Base-by-base conservation (phyloP, 2,329 filamentous ascomycete genomes). In the Hypoxylon sp. region DNA sequence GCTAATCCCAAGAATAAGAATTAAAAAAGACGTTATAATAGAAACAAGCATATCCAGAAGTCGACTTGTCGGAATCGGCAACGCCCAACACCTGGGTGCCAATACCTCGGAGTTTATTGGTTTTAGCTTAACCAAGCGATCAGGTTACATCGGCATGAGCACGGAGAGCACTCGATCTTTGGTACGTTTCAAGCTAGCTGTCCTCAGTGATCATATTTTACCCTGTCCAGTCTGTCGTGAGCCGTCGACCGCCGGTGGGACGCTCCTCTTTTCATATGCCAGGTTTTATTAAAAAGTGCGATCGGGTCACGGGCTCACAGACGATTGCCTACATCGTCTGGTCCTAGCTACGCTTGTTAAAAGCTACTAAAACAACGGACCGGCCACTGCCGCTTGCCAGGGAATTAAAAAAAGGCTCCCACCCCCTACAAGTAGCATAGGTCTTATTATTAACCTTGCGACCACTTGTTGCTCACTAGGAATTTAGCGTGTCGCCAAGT, bases 111-210 rank as follows among this genome's bases (percentile, higher is more conserved):
- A 68, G 68, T 71, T 71, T 71, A 71, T 70, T 55, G 52, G 51
- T 52, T 55, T 68, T 68, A 70, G 61, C 68, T 69, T 48, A 64
- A 72, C 61, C 60, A 72, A 73, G 67, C 71, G 59, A 71, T 72
- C 67, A 74, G 72, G 74, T 75, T 75, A 73, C 74, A 75, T 74
- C 67, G 65, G 68, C 57, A 66, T 73, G 63, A 70, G 71, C 67
- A 67, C 70, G 63, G 60, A 68, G 65, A 60, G 67, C 61, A 65
- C 66, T 72, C 70, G 68, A 73, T 73, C 72, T 72, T 72, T 73
- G 71, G 73, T 74, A 74, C 71, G 74, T 76, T 77, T 76, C 75
- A 76, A 76, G 60, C 69, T 72, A 73, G 64, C 68, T 65, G 66
- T 65, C 65, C 63, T 63, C 69, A 61, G 66, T 63, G 64, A 66